Conservation (phyloP, 1,139 yeast species). For the Candida tropicalis region DNA sequence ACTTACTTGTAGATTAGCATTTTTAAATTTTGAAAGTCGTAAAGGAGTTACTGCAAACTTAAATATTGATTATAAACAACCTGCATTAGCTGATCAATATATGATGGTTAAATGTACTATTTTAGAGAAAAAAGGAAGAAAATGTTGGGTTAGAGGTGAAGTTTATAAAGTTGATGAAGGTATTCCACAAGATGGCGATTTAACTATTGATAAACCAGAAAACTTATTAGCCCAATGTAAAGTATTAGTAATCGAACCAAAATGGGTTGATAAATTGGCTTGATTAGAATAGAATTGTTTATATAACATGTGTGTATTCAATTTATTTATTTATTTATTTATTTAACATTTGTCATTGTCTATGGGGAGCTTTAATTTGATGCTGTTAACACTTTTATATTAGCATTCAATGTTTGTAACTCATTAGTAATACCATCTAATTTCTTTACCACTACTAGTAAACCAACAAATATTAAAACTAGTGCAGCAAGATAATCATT, state of each 20-base stretch:
- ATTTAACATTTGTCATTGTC: not conserved
- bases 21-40: conserved; percentile 46
- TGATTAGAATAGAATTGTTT: not conserved
- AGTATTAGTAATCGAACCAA: conserved; percentile 49
- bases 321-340: conserved; percentile 6
- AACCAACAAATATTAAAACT: conserved; percentile 14
- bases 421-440: conserved; percentile 15
- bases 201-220: conserved; percentile 22
- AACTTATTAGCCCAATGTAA: conserved; percentile 43
- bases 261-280: conserved; percentile 44
- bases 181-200: conserved; percentile 19
- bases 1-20: conserved; percentile 53
- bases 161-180: conserved; percentile 26
- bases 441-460: conserved; percentile 15
- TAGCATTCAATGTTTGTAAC: conserved; percentile 14
- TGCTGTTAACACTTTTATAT: conserved; percentile 9
- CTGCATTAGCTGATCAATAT: conserved; percentile 36
- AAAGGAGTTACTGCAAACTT: conserved; percentile 51
- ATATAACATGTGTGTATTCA: conserved; percentile 6
- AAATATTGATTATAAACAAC: conserved; percentile 44
- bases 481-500: conserved; percentile 18
- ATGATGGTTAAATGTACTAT: conserved; percentile 40
- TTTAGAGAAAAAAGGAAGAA: conserved; percentile 39
- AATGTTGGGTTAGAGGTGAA: conserved; percentile 46
- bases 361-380: not conserved